These are phyloP conservation scores for Ogataea neopini DNA, from an alignment of 805 yeast species.

Conservation along the genomic window DNA sequence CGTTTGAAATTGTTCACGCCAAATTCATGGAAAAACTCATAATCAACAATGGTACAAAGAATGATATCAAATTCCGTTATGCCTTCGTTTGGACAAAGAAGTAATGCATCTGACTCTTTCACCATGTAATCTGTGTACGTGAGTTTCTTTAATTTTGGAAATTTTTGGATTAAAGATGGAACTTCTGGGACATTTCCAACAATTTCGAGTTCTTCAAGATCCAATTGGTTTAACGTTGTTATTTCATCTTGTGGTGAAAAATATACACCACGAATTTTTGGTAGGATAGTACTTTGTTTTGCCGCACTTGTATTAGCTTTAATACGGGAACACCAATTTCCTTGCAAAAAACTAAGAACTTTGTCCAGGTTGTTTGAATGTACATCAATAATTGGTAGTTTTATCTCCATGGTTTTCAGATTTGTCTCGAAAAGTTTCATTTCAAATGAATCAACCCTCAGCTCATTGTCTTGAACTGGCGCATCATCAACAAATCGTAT, in stretches of 20 bases:
- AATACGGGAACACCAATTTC: background rate
- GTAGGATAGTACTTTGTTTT: background rate
- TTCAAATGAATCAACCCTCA: constrained; percentile 1
- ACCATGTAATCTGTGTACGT: constrained; percentile 10
- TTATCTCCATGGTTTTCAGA: background rate
- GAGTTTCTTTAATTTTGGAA: constrained; percentile 6
- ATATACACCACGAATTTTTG: background rate
- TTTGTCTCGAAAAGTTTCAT: constrained; percentile 6
- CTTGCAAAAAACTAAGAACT: background rate
- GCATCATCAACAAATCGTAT: constrained; percentile 8
- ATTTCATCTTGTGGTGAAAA: background rate
- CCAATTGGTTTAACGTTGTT: background rate
- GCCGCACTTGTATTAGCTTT: background rate
- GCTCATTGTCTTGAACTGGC: background rate
- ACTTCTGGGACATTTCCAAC: constrained; percentile 6
- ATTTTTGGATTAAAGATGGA: background rate
- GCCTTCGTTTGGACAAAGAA: constrained; percentile 5
- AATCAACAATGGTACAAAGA: constrained; percentile 1
- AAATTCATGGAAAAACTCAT: constrained; percentile 5
- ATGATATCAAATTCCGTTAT: constrained; percentile 9
- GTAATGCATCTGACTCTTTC: background rate
- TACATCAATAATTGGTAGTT: background rate
- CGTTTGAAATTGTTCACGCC: constrained; percentile 13
- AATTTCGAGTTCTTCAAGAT: constrained; percentile 8
- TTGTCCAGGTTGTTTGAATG: background rate